Percentiles rank a stretch among this genome's conserved stretches.
Conservation (phyloP, 2,329 filamentous ascomycete species). For the Plectosphaerella cucumerina region DNA sequence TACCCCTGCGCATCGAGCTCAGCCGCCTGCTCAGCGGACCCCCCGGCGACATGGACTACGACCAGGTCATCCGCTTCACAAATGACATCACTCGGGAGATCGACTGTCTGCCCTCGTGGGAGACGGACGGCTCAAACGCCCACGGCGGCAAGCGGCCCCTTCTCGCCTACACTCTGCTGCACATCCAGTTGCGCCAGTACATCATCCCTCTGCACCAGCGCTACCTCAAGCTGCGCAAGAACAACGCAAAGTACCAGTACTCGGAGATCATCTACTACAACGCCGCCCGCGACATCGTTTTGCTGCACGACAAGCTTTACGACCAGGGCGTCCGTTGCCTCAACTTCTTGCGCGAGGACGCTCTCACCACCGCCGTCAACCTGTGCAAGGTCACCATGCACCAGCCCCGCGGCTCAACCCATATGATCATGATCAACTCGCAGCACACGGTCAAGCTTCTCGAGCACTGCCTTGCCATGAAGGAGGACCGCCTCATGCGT, state of each 20-base stretch:
- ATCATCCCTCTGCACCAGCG: slow-evolving; percentile 59
- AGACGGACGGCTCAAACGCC: slow-evolving; percentile 27
- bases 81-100: slow-evolving; percentile 59
- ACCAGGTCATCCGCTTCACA: slow-evolving; percentile 57
- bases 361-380: slow-evolving; percentile 56
- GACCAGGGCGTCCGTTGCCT: slow-evolving; percentile 55
- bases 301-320: slow-evolving; percentile 57
- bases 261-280: slow-evolving; percentile 62
- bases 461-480: slow-evolving; percentile 56
- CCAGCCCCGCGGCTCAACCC: slow-evolving; percentile 53
- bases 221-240: slow-evolving; percentile 54
- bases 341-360: slow-evolving; percentile 58
- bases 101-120: slow-evolving; percentile 55
- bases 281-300: slow-evolving; percentile 55
- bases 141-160: slow-evolving; percentile 48
- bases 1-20: slow-evolving; percentile 52
- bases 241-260: slow-evolving; percentile 58
- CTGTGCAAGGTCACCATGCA: slow-evolving; percentile 58
- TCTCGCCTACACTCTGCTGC: slow-evolving; percentile 55
- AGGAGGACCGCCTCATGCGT: slow-evolving; percentile 56
- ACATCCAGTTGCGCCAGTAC: slow-evolving; percentile 58
- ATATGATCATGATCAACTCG: slow-evolving; percentile 60
- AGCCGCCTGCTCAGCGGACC: slow-evolving; percentile 53
- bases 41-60: slow-evolving; percentile 53
- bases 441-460: slow-evolving; percentile 57